Evolutionary conservation across 108 stramenopile species (phyloP).

Genomic region (Conticribra weissflogii): DNA sequence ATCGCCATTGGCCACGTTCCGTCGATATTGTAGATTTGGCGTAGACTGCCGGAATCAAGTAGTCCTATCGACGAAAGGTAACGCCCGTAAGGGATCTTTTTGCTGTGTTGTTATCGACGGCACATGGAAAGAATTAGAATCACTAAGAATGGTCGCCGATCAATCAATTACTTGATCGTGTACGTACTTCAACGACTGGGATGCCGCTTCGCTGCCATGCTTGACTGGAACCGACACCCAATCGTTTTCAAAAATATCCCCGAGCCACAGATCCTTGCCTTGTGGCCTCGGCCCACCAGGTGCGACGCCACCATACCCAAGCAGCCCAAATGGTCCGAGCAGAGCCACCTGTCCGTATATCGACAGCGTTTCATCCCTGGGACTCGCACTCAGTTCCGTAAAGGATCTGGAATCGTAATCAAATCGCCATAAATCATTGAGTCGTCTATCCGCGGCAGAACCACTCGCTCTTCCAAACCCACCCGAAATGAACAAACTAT

Average conservation of each 20-base stretch:
- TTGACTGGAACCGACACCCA: constrained; percentile 20
- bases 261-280: constrained; percentile 22
- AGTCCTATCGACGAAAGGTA: constrained; percentile 29
- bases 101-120: too few species aligned
- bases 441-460: constrained; percentile 12
- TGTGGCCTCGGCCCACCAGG: not conserved
- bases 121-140: not conserved
- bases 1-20: constrained; percentile 22
- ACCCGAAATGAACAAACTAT: constrained; percentile 37
- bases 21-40: constrained; percentile 15
- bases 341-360: constrained; percentile 18
- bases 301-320: constrained; percentile 30
- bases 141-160: not conserved
- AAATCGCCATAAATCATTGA: constrained; percentile 45
- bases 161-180: not conserved
- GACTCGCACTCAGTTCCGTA: constrained; percentile 22
- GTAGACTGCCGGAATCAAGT: constrained; percentile 2
- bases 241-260: constrained; percentile 23
- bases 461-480: too few species aligned
- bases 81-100: constrained; percentile 9
- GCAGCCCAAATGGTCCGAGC: constrained; percentile 33
- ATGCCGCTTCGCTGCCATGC: not conserved
- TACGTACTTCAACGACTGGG: not conserved
- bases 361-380: not conserved
- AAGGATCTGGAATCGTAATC: constrained; percentile 25